Conservation (phyloP, 1,139 yeast genomes). For the Debaryomyces fabryi region DNA sequence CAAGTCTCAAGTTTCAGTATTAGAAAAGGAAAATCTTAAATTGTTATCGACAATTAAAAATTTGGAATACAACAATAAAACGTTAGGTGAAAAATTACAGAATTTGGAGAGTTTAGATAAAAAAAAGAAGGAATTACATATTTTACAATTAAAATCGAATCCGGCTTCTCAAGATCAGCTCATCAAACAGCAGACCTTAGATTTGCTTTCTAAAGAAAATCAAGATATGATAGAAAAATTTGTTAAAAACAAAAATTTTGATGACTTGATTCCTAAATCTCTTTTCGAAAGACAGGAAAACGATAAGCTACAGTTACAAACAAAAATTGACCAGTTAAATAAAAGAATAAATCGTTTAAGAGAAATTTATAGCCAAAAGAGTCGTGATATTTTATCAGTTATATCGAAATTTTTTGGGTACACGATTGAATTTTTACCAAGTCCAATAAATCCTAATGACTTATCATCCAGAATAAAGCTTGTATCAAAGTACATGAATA, state of each 20-base stretch:
- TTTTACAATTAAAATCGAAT: conserved; percentile 67
- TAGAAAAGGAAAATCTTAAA: conserved; percentile 47
- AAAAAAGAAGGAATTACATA: conserved; percentile 46
- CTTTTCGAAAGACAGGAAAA: conserved; percentile 65
- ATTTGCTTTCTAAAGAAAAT: conserved; percentile 61
- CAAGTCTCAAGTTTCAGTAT: conserved; percentile 28
- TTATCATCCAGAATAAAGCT: conserved; percentile 59
- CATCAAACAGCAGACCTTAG: conserved; percentile 57
- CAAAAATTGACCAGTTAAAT: conserved; percentile 51
- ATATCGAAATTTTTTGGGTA: conserved; percentile 75
- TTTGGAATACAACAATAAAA: conserved; percentile 34
- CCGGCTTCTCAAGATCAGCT: conserved; percentile 70
- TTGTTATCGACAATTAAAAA: conserved; percentile 42
- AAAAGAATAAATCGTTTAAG: conserved; percentile 64
- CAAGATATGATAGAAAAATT: conserved; percentile 45
- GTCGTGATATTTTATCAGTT: conserved; percentile 71
- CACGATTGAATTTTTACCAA: conserved; percentile 67
- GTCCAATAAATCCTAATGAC: conserved; percentile 56
- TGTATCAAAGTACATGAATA: conserved; percentile 53
- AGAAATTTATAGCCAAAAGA: conserved; percentile 67
- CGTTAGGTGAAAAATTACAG: conserved; percentile 36
- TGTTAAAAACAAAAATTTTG: conserved; percentile 16
- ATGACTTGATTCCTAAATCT: conserved; percentile 53
- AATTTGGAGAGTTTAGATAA: conserved; percentile 25
- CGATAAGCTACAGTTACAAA: conserved; percentile 54